These are phyloP conservation scores for Musa balbisiana DNA, from an alignment of 202 grass and related monocot species.

Conservation along the genomic window DNA sequence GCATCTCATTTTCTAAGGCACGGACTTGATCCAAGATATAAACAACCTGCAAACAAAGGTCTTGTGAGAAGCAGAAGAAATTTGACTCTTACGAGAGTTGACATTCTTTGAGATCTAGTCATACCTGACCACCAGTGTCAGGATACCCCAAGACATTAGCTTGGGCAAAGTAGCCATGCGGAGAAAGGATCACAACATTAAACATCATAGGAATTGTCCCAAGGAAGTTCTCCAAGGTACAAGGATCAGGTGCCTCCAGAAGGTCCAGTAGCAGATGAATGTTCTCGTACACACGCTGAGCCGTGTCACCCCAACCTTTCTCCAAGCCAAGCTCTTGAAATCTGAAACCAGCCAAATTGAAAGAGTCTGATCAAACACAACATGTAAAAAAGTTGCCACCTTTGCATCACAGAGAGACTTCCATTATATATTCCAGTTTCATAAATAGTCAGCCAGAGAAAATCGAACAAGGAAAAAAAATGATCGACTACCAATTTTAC, in stretches of 20 bases:
- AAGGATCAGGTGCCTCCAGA: conserved; percentile 87
- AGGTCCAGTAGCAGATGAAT: conserved; percentile 93
- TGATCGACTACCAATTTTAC: background rate
- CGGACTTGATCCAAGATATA: conserved; percentile 99
- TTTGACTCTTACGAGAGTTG: background rate
- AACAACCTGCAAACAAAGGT: conserved; percentile 51
- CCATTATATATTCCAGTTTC: too few relatives aligned
- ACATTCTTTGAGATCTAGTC: background rate
- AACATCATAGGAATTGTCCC: conserved; percentile 93
- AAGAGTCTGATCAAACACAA: background rate
- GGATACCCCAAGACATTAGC: conserved; percentile 99
- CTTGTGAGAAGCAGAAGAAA: background rate
- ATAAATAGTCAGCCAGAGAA: background rate
- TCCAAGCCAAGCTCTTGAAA: conserved; percentile 96
- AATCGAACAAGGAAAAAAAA: background rate
- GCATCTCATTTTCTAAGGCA: conserved; percentile 96
- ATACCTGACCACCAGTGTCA: conserved; percentile 96
- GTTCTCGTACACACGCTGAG: conserved; percentile 60
- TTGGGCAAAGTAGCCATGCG: conserved; percentile 94
- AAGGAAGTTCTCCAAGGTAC: conserved; percentile 93
- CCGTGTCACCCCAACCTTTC: conserved; percentile 93
- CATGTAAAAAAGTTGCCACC: background rate
- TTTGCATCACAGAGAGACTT: too few relatives aligned
- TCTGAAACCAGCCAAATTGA: conserved; percentile 23
- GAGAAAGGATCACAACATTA: conserved; percentile 91